Evolutionary conservation across 2,329 filamentous ascomycete genomes (phyloP).

Genomic region (Mycosphaerella arachidis): DNA sequence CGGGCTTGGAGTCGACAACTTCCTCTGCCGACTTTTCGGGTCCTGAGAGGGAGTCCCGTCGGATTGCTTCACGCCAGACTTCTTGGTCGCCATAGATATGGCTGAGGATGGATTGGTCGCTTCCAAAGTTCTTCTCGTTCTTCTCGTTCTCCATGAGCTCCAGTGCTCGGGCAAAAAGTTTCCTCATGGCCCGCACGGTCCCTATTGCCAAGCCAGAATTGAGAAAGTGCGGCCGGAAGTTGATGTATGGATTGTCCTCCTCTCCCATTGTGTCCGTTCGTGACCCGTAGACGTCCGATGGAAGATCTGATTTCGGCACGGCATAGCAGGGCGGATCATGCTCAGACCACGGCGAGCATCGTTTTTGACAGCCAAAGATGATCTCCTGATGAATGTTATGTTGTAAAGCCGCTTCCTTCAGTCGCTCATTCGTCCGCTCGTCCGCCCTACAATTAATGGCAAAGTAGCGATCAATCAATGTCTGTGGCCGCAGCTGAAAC

Average conservation of each 20-base stretch:
- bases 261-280: slow-evolving; percentile 43
- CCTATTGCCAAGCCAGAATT: slow-evolving; percentile 25
- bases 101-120: slow-evolving; percentile 35
- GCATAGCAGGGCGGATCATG: slow-evolving; percentile 50
- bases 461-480: slow-evolving; percentile 47
- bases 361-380: slow-evolving; percentile 53
- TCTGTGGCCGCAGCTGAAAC: slow-evolving; percentile 61
- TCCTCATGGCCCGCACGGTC: slow-evolving; percentile 24
- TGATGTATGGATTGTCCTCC: slow-evolving; percentile 30
- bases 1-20: slow-evolving; percentile 9
- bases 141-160: slow-evolving; percentile 24
- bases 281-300: slow-evolving; percentile 46
- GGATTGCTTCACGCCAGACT: slow-evolving; percentile 30
- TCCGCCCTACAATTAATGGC: slow-evolving; percentile 43
- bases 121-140: slow-evolving; percentile 27
- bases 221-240: slow-evolving; percentile 43
- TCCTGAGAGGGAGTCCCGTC: slow-evolving; percentile 34
- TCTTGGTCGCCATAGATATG: slow-evolving; percentile 32
- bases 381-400: slow-evolving; percentile 49
- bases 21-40: slow-evolving; percentile 3
- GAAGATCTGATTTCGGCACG: slow-evolving; percentile 49
- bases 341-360: slow-evolving; percentile 43
- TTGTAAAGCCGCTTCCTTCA: slow-evolving; percentile 4
- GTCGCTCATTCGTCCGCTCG: slow-evolving; percentile 30
- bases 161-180: slow-evolving; percentile 31